These are phyloP conservation scores for Xerocomellus dryophilus DNA, from an alignment of 768 basidiomycete genomes.

Conservation along the genomic window DNA sequence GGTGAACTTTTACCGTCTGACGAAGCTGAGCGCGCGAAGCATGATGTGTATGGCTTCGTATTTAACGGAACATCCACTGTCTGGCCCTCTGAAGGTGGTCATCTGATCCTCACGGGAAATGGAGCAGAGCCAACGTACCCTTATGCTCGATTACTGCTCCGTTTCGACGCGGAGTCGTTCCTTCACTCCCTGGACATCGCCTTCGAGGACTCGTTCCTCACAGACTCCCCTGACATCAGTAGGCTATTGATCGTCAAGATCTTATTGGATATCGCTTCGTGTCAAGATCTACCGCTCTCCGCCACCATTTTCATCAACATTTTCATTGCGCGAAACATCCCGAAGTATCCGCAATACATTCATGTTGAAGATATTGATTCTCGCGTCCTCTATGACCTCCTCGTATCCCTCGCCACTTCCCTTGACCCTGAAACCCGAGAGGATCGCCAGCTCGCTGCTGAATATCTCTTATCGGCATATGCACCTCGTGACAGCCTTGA, in stretches of 20 bases:
- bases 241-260: conserved; percentile 83
- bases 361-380: conserved; percentile 44
- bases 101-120: conserved; percentile 69
- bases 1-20: conserved; percentile 63
- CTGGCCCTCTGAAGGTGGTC: conserved; percentile 79
- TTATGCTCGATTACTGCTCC: conserved; percentile 78
- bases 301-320: conserved; percentile 89
- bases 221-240: conserved; percentile 60
- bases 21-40: conserved; percentile 68
- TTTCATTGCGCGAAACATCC: conserved; percentile 93
- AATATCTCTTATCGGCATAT: conserved; percentile 90
- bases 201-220: conserved; percentile 90
- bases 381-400: conserved; percentile 67
- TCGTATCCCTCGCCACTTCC: conserved; percentile 76
- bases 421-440: conserved; percentile 76
- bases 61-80: conserved; percentile 77
- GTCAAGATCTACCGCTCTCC: conserved; percentile 48
- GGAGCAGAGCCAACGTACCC: conserved; percentile 84
- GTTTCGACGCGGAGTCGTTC: conserved; percentile 90
- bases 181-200: conserved; percentile 92
- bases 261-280: conserved; percentile 71
- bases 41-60: conserved; percentile 74
- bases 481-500: conserved; percentile 75
- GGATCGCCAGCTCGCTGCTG: conserved; percentile 91
- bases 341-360: conserved; percentile 92